Base-by-base conservation (phyloP, 1,284 basidiomycete genomes). In the Hymenochaete sp. region DNA sequence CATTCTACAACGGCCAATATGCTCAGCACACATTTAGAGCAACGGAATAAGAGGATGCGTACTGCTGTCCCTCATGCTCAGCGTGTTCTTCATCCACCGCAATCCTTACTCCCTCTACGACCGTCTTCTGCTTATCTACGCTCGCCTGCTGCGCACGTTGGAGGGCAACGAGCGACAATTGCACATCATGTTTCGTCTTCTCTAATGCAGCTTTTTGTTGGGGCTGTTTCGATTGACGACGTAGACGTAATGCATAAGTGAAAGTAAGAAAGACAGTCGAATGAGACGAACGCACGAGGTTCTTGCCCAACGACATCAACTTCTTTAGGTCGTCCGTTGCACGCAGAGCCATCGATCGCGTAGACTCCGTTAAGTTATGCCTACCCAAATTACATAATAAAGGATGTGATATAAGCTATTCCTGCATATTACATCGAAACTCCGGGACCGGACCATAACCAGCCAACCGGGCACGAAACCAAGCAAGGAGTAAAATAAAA, bases 181-280 rank as follows among this genome's bases (percentile, higher is more conserved):
- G 86, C 53, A 97, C 83, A 59, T 98, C 96, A 59, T 92, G 82
- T 13, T 91, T 91, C 13, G 93, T 84, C 71, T 96, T 97, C 60
- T 87, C 79, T 53, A 96, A 72, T 5, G 75, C 71, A 0, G 79
- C 82, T 70, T 87, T 87, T 55, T 82, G 77, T 51, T 76, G 72
- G 4, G 84, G 78, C 84, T 88, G 49, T 33, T 27, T n/a, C 43
- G 29, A 24, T 42, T 32, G 25, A 31, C 31, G 16, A 48, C 9
- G 45, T 38, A 44, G 24, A 4, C 14, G 5, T 45, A 9, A 21
- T 5, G 3, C 38, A 19, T 9, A 38, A 39, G 24, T 38, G 26
- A 28, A 38, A 18, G 26, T 32, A 33, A 26, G 45, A 29, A 29
- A 38, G 5, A 18, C 10, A 31, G 43, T n/a, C 47, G 44, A 14